Percentiles rank a stretch among this genome's conserved stretches.
Evolutionary conservation across 345 rosid genomes (phyloP).

Genomic region (Linum tenue): DNA sequence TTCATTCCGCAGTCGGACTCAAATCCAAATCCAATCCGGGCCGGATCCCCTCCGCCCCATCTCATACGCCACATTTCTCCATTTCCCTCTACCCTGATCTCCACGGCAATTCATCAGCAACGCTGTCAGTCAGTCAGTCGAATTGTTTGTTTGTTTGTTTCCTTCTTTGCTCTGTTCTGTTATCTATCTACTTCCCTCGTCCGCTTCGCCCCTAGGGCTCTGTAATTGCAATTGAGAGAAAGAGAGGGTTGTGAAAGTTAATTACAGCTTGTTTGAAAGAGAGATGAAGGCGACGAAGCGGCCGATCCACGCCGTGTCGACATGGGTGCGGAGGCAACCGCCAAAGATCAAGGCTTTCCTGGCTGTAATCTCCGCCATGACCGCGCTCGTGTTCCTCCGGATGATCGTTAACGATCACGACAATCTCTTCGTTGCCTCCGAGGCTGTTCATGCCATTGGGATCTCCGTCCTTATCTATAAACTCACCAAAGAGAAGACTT

Average conservation of each 20-base stretch:
- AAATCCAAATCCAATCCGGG: no score
- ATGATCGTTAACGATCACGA: slow-evolving; percentile 3
- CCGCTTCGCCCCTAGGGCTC: no score
- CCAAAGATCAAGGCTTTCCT: slow-evolving; percentile 4
- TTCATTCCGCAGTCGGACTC: no score
- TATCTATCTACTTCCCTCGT: no score
- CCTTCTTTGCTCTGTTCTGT: no score
- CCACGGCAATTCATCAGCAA: no score
- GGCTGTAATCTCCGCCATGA: background rate
- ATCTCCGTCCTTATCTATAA: slow-evolving; percentile 1
- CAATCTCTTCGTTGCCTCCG: slow-evolving; percentile 6
- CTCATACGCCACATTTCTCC: no score
- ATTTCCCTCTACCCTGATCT: no score
- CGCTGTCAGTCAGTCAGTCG: no score
- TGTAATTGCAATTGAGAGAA: no score
- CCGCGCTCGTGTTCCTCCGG: background rate
- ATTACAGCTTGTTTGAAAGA: background rate
- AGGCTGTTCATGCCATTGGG: background rate
- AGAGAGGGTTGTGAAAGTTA: no score
- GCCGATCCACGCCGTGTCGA: slow-evolving; percentile 5
- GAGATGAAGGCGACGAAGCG: background rate
- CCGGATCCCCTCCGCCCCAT: no score
- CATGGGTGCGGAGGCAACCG: slow-evolving; percentile 6
- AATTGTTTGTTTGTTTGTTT: background rate
- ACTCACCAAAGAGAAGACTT: slow-evolving; percentile 5